Evolutionary conservation across 169 alveolate species (phyloP).

Genomic region (Condylostoma magnum): DNA sequence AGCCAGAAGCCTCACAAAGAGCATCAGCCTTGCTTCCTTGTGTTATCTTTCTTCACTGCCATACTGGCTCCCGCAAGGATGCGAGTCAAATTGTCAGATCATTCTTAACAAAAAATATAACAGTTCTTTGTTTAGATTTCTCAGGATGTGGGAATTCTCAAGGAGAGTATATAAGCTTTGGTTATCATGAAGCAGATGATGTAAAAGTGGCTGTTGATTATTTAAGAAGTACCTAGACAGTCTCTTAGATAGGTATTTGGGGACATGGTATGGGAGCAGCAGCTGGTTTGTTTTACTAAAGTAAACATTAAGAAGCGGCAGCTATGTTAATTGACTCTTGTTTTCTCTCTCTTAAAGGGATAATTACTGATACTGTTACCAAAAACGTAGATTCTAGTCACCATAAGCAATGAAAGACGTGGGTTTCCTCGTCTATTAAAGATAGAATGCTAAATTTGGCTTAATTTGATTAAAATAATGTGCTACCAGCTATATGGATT

Average conservation of each 20-base stretch:
- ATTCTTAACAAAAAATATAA: conserved; percentile 81
- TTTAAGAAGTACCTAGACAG: conserved; percentile 73
- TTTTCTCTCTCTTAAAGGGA: conserved; percentile 63
- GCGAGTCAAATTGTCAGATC: conserved; percentile 79
- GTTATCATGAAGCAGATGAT: conserved; percentile 89
- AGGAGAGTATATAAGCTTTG: conserved; percentile 83
- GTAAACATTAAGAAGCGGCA: conserved; percentile 86
- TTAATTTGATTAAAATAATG: no score
- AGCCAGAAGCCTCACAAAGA: conserved; percentile 31
- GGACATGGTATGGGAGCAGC: conserved; percentile 96
- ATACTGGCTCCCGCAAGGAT: conserved; percentile 89
- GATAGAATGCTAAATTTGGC: no score
- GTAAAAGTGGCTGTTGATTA: conserved; percentile 78
- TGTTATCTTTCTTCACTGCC: conserved; percentile 91
- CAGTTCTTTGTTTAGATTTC: conserved; percentile 89
- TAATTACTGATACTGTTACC: neutral
- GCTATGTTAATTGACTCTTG: conserved; percentile 92
- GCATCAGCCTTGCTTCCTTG: conserved; percentile 82
- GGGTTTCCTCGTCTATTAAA: neutral
- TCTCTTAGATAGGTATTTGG: conserved; percentile 92
- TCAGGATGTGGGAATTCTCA: conserved; percentile 86
- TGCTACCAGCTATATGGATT: no score
- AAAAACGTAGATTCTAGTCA: neutral
- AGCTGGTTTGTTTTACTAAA: conserved; percentile 87
- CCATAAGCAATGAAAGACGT: neutral